Conservation (phyloP, 2,329 filamentous ascomycete species). For the Furcasterigmium sp. region DNA sequence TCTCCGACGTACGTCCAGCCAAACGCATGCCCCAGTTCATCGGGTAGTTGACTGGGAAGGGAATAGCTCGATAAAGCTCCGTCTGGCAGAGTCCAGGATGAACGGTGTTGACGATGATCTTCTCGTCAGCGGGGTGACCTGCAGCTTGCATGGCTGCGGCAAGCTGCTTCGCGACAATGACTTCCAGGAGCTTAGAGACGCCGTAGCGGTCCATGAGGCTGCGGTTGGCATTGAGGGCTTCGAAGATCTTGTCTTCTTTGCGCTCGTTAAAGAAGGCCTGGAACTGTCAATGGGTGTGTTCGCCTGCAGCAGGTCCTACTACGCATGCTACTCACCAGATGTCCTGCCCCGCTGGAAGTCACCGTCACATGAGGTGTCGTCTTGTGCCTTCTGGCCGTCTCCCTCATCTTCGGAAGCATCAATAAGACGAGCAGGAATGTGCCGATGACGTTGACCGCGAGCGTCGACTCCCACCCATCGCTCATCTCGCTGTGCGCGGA, state of each 20-base stretch:
- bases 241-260: conserved; percentile 23
- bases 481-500: conserved; percentile 7
- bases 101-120: conserved; percentile 30
- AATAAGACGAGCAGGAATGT: conserved; percentile 38
- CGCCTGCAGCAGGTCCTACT: background rate
- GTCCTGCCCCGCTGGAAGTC: background rate
- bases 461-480: conserved; percentile 34
- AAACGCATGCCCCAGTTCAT: conserved; percentile 11
- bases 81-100: conserved; percentile 36
- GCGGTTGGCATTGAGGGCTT: conserved; percentile 20
- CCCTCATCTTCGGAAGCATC: conserved; percentile 34
- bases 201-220: conserved; percentile 26
- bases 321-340: background rate
- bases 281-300: background rate
- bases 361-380: background rate
- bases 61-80: conserved; percentile 26
- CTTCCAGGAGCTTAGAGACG: conserved; percentile 26
- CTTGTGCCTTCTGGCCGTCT: conserved; percentile 21
- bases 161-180: conserved; percentile 25
- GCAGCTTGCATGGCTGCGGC: conserved; percentile 23
- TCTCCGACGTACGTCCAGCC: conserved; percentile 28
- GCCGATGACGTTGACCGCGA: conserved; percentile 42
- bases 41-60: conserved; percentile 20
- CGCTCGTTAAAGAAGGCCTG: conserved; percentile 27
- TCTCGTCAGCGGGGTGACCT: conserved; percentile 7